A percentile compares a stretch with the other conserved stretches of the same genome.
Evolutionary conservation across 352 stramenopile species (phyloP).

Genomic region (Saprolegnia parasitica): DNA sequence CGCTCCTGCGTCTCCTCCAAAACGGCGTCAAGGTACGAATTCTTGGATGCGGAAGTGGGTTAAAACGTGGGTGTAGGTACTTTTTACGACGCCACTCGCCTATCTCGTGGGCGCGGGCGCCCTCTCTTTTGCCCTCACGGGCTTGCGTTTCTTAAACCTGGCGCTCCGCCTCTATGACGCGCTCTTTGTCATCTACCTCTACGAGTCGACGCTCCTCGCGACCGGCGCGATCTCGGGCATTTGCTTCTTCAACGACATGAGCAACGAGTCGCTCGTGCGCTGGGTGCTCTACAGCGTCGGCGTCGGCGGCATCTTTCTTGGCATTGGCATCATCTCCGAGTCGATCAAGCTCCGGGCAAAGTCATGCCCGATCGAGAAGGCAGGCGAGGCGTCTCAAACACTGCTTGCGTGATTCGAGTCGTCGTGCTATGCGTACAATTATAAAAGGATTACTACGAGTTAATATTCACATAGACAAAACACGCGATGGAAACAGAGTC

Average conservation of each 20-base stretch:
- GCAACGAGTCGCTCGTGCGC: conserved; percentile 51
- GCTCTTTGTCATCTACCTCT: conserved; percentile 78
- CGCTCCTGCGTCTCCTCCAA: conserved; percentile 58
- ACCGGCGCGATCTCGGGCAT: conserved; percentile 64
- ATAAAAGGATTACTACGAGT: no score
- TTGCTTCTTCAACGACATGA: conserved; percentile 81
- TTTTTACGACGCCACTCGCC: conserved; percentile 40
- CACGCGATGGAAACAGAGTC: no score
- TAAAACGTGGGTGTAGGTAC: conserved; percentile 3
- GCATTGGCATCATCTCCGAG: conserved; percentile 59
- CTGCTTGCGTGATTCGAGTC: neutral
- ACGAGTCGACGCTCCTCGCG: conserved; percentile 78
- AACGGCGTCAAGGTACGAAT: conserved; percentile 44
- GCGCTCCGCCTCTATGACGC: conserved; percentile 77
- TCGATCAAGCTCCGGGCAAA: neutral
- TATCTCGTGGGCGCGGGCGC: conserved; percentile 64
- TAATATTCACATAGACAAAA: no score
- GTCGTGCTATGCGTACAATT: no score
- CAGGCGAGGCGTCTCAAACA: neutral
- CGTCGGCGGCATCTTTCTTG: conserved; percentile 59
- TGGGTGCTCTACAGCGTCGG: conserved; percentile 72
- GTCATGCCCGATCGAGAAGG: neutral
- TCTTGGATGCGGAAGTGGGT: conserved; percentile 34
- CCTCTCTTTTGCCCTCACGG: conserved; percentile 54
- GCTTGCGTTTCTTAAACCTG: conserved; percentile 69